A percentile compares a stretch with the other conserved stretches of the same genome.
Evolutionary conservation across 179 eudicot genomes (phyloP).

Genomic region (Camellia oleifera): DNA sequence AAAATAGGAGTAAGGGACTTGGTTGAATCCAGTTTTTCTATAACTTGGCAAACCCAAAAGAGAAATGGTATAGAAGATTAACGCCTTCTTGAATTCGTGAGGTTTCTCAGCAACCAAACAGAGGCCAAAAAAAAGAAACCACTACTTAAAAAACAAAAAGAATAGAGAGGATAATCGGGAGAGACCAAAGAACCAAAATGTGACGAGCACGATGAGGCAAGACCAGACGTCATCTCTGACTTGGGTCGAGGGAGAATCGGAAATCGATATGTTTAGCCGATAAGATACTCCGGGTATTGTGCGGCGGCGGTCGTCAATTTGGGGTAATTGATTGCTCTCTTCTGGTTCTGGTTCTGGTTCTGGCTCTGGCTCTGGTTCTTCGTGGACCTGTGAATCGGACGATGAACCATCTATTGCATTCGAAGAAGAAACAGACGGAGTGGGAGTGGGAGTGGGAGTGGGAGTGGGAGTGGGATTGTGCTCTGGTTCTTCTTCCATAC

Average conservation of each 20-base stretch:
- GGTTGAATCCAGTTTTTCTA: not conserved
- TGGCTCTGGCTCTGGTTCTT: not conserved
- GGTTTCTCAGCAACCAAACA: not conserved
- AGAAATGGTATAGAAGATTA: not conserved
- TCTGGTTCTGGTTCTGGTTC: slow-evolving; percentile 1
- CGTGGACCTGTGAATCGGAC: slow-evolving; percentile 5
- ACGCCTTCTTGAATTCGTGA: too few relatives aligned
- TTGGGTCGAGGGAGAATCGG: slow-evolving; percentile 15
- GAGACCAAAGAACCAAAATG: slow-evolving; percentile 59
- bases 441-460: too few relatives aligned
- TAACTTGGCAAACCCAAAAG: not conserved
- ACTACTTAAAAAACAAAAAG: not conserved
- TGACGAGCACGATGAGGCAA: slow-evolving; percentile 39
- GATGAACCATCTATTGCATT: slow-evolving; percentile 6
- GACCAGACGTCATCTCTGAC: slow-evolving; percentile 41
- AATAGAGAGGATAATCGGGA: not conserved
- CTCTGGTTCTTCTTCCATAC: slow-evolving; percentile 10
- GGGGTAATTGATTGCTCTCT: slow-evolving; percentile 3
- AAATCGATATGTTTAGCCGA: slow-evolving; percentile 22
- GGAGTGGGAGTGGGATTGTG: not conserved
- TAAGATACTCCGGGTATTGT: slow-evolving; percentile 7
- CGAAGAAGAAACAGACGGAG: not conserved
- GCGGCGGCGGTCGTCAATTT: slow-evolving; percentile 18
- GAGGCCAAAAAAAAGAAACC: too few relatives aligned
- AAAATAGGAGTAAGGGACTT: too few relatives aligned